Percentiles rank a stretch among this genome's conserved stretches.
Conservation (phyloP, 2,329 filamentous ascomycete species). For the Clarireedia homoeocarpa region DNA sequence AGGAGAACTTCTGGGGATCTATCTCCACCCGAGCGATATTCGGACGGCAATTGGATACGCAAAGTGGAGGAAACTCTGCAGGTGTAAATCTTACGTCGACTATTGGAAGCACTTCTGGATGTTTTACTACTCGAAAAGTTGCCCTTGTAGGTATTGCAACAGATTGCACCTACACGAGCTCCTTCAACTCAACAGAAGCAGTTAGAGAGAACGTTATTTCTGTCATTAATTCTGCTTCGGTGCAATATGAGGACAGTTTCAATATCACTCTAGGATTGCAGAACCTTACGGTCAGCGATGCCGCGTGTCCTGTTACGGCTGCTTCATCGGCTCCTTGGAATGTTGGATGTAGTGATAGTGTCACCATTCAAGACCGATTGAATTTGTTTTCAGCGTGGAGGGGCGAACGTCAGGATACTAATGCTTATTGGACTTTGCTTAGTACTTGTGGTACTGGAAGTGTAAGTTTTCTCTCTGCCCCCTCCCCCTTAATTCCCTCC, state of each 20-base stretch:
- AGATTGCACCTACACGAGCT: conserved; percentile 78
- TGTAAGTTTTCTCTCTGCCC: not conserved
- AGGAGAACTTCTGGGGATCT: conserved; percentile 48
- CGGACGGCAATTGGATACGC: conserved; percentile 64
- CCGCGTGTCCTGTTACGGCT: conserved; percentile 64
- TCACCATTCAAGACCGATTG: conserved; percentile 67
- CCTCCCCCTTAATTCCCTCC: not conserved
- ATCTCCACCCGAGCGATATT: conserved; percentile 60
- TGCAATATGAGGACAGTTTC: conserved; percentile 82
- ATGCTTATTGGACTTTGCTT: conserved; percentile 87
- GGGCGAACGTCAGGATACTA: conserved; percentile 65
- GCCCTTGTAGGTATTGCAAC: conserved; percentile 87
- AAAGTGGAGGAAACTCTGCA: conserved; percentile 65
- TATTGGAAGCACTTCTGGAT: conserved; percentile 78
- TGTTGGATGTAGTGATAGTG: conserved; percentile 55
- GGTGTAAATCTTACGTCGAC: conserved; percentile 69
- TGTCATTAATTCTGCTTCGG: conserved; percentile 79
- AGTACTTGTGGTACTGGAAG: conserved; percentile 66
- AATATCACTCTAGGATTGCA: conserved; percentile 89
- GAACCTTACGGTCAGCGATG: conserved; percentile 72
- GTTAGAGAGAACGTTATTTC: conserved; percentile 69
- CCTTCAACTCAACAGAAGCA: conserved; percentile 59
- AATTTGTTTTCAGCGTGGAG: conserved; percentile 88
- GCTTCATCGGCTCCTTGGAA: conserved; percentile 75
- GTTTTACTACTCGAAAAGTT: conserved; percentile 82